Evolutionary conservation across 352 stramenopile species (phyloP), one percentile per base, ranked within the genome.

Genomic region (Blastocystis sp.): DNA sequence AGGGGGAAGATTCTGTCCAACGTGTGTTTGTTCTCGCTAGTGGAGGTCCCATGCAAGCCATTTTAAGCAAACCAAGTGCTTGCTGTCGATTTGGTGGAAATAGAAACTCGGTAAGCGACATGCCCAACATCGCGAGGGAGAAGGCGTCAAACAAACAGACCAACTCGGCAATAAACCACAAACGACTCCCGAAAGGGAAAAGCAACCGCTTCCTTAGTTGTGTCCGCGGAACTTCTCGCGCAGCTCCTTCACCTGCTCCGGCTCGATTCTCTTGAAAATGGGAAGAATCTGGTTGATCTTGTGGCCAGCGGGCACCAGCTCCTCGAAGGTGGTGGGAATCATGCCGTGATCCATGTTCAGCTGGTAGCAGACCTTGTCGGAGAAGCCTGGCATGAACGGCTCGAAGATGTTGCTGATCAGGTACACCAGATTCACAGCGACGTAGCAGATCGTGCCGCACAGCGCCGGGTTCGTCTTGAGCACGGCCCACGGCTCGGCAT

Each of bases 391-490:
- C 88, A 90, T 90, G 68, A 79, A 90, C 9, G 88, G 88, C 64
- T 90, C 88, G 19, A 89, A 87, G n/a, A 90, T 57, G n/a, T 71
- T 84, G 54, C 52, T 70, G 43, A 90, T 62, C 19, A 90, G 43
- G 34, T 76, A 76, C 34, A 90, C 81, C 28, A 90, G 34, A 34
- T 74, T 63, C 1, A 89, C 70, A 3, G 60, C 45, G 4, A 77
- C 42, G 40, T 68, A 48, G 60, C 76, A 84, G 43, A 78, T 69
- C 10, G 68, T 89, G 48, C 48, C 60, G 54, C 54, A 89, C 9
- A 60, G 42, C 42, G 40, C 76, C 0, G 45, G 52, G 7, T 89
- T 76, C 19, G 38, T 78, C 81, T 89, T 89, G 48, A 78, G 40
- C 60, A 89, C 52, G 24, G 65, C 74, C 87, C 87, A 89, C 19